Base-by-base conservation (phyloP, 495 filamentous ascomycete genomes). In the Cercophora sp. region DNA sequence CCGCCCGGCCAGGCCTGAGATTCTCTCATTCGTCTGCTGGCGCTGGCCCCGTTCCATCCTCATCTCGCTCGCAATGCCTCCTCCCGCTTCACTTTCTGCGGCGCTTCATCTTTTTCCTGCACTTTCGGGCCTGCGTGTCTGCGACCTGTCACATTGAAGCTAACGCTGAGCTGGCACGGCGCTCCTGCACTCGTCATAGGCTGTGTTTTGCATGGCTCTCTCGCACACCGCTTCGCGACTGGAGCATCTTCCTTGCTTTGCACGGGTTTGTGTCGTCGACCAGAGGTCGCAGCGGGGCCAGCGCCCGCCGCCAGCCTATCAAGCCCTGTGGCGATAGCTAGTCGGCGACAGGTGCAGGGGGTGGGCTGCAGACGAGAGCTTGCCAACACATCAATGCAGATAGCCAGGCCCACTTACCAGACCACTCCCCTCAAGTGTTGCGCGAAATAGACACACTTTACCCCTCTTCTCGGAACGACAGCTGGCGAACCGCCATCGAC, bases 311-410 rank as follows among this genome's bases (percentile, higher is more conserved):
- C 59, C 53, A 45, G 57, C 67, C 67, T 70, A 70, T 70, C 65
- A 66, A 11, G 48, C 51, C 27, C 35, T 32, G 24, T 36, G 46
- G 55, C 58, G 50, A 47, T 35, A 26, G 54, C 57, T 61, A 59
- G 55, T 54, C 54, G 58, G 63, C 59, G 52, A 61, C 61, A 56
- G 31, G 44, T 55, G 52, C 62, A 61, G 58, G 63, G 64, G 58
- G 40, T 55, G 49, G 36, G 64, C 62, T 62, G 65, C 64, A 62
- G 39, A 43, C 23, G 51, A 48, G 52, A 50, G 40, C 57, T 50
- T 67, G 66, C 66, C 66, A 69, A 63, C 66, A 39, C 66, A 69
- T 67, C 66, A 65, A 52, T 69, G 66, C 66, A 69, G 64, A 54
- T 45, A 40, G 31, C 57, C 57, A 54, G 61, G 59, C 46, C 64